Base-by-base conservation (phyloP, 2,329 filamentous ascomycete species). In the Incumbomyces lentus region DNA sequence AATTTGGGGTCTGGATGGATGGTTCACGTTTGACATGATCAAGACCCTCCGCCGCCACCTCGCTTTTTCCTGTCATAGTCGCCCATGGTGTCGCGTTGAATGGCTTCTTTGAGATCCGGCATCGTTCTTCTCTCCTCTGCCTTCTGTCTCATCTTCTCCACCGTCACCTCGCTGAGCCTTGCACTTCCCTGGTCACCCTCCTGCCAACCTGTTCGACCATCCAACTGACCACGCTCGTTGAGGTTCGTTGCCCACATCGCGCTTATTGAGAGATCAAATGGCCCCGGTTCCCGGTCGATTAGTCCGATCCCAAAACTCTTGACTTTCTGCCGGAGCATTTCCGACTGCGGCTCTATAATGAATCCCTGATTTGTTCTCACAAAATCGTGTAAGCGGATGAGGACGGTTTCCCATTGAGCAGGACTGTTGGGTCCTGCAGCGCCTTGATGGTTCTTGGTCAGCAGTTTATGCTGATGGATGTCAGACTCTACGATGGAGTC, bases 401-500 rank as follows among this genome's bases (percentile, higher is more conserved):
- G 66, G n/a, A 95, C 77, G 1, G 92, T 95, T 72, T 98, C 90
- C 92, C 92, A 98, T 58, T 89, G 76, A 1, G 88, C 88, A 0
- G 85, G 81, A 7, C 78, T 77, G 26, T 49, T 36, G 12, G 49
- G 40, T 32, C 52, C 49, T 32, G 47, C 47, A n/a, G 55, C 51
- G 14, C 54, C 55, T 34, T 53, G 62, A 52, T 71, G 68, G 40
- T 69, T 64, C 41, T 61, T 63, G 13, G 68, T 70, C 55, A 71
- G 94, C 3, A 98, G 68, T 41, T 92, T 75, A 65, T 98, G 92
- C 64, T 98, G 92, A 64, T 96, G 92, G 52, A 98, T 73, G 63
- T 98, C 92, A n/a, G 88, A 90, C 10, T 87, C 85, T 40, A 95
- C 86, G 46, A 98, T 82, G 1, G 85, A 86, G 61, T 98, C 90